phyloP scores from a whole-genome alignment of 2,329 filamentous ascomycete species.

The Epichloe gansuensis region DNA sequence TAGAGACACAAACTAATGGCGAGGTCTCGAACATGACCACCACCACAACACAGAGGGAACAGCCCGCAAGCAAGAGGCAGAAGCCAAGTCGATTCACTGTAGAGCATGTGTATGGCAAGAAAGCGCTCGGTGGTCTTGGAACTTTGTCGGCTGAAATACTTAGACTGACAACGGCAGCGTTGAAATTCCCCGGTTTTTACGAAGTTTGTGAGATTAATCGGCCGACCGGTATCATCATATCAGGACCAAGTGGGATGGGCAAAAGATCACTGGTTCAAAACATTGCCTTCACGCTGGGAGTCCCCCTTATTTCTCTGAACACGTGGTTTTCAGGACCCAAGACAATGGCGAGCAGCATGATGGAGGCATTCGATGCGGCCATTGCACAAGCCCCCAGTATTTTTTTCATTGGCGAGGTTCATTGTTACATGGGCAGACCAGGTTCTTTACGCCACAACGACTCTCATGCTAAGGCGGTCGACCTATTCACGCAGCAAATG shows the following conservation, averaged over 20 bases:
- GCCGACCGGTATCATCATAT: constrained; percentile 50
- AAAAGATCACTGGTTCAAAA: constrained; percentile 68
- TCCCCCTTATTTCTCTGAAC: constrained; percentile 53
- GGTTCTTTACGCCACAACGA: constrained; percentile 72
- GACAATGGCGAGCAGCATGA: constrained; percentile 25
- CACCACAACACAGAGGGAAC: constrained; percentile 14
- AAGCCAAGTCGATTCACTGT: constrained; percentile 20
- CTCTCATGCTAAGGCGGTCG: constrained; percentile 79
- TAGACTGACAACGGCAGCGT: constrained; percentile 3
- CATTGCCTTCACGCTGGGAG: constrained; percentile 56
- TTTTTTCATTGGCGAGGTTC: constrained; percentile 85
- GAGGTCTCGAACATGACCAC: neutral
- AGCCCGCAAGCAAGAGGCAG: constrained; percentile 17
- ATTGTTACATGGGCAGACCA: constrained; percentile 64
- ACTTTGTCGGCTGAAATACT: constrained; percentile 14
- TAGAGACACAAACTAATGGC: constrained; percentile 1
- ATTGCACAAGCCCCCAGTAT: constrained; percentile 76
- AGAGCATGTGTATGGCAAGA: constrained; percentile 12
- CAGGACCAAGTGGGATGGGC: constrained; percentile 69
- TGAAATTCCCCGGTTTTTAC: constrained; percentile 14
- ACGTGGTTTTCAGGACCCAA: constrained; percentile 26
- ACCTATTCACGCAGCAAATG: constrained; percentile 77
- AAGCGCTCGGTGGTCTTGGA: constrained; percentile 18
- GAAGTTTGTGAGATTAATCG: constrained; percentile 6
- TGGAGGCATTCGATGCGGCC: constrained; percentile 55